These are phyloP conservation scores for Lathyrus sativus DNA, from an alignment of 306 rosid species.

Conservation along the genomic window DNA sequence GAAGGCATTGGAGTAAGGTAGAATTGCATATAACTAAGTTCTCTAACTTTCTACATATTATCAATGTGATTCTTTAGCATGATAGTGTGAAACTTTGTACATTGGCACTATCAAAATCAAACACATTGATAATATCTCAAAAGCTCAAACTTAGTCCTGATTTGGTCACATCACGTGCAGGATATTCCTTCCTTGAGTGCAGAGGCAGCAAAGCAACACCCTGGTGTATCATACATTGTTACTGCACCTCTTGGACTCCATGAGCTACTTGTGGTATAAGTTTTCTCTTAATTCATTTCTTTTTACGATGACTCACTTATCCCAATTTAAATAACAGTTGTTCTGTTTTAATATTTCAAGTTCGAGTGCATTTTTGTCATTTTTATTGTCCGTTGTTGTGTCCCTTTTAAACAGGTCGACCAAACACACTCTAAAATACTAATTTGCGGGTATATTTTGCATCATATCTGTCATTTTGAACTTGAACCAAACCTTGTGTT, in stretches of 20 bases:
- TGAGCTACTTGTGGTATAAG: slow-evolving; percentile 75
- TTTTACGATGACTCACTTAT: background rate
- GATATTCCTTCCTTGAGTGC: slow-evolving; percentile 89
- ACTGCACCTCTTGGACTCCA: slow-evolving; percentile 95
- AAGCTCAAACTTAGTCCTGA: background rate
- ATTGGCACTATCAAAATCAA: no score
- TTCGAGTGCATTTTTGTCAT: slow-evolving; percentile 4
- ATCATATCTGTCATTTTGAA: slow-evolving; percentile 24
- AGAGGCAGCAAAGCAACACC: slow-evolving; percentile 85
- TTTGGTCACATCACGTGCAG: slow-evolving; percentile 44
- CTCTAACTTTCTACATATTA: background rate
- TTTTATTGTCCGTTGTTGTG: background rate
- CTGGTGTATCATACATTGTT: slow-evolving; percentile 63
- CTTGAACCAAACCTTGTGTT: slow-evolving; percentile 23
- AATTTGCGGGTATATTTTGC: slow-evolving; percentile 1
- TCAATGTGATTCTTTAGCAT: background rate
- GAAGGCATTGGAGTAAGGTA: slow-evolving; percentile 92
- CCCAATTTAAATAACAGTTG: background rate
- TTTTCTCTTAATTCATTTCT: slow-evolving; percentile 19
- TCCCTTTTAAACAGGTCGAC: no score
- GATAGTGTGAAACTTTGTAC: no score
- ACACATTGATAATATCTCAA: background rate
- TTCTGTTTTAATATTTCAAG: slow-evolving; percentile 1
- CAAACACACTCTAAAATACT: no score
- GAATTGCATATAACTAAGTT: slow-evolving; percentile 22